Base-by-base conservation (phyloP, 1,139 yeast species). In the Lodderomyces oxycetoniae region DNA sequence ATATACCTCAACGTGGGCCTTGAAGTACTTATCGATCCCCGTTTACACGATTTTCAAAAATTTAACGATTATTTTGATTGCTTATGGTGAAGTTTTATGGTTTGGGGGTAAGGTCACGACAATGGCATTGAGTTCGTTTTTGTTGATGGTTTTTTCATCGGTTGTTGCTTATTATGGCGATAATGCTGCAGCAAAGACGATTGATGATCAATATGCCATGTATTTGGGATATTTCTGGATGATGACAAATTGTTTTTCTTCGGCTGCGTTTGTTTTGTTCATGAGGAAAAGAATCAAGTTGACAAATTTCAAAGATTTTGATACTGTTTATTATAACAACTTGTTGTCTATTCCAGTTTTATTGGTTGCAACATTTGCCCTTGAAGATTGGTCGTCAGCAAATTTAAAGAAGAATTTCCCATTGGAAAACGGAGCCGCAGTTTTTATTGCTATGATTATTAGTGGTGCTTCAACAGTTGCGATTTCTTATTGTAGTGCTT, bases 241-340 rank as follows among this genome's bases (percentile, higher is more conserved):
- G 97, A 74, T 86, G 48, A 58, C 80, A 55, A 93, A 91, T 76
- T 91, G 98, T 70, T 71, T 91, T 56, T 78, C 96, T 17, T 83
- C 95, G 37, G 97, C 98, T 33, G 74, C 95, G 4, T 91, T 89
- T 56, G 97, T 91, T 34, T 73, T 91, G 51, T 75, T 83, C 67
- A 82, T 91, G 95, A 84, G 96, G 74, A 91, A 88, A 76, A 83
- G 96, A 73, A 91, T 93, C 53, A 89, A 89, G 80, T 75, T 86
- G 61, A 86, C 96, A 52, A 88, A 88, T 72, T 91, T 93, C 71
- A 86, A 86, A 68, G 98, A 93, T 67, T 85, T 89, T 53, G 98
- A 91, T 67, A 91, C 98, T 59, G 91, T 89, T 96, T 91, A 79
- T 69, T 91, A 89, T 79, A 91, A 93, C 75, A 91, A 93, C 64